A percentile compares a stretch with the other conserved stretches of the same genome.
Evolutionary conservation across 202 grass and related monocot genomes (phyloP).

Genomic region (Hordeum pubiflorum): DNA sequence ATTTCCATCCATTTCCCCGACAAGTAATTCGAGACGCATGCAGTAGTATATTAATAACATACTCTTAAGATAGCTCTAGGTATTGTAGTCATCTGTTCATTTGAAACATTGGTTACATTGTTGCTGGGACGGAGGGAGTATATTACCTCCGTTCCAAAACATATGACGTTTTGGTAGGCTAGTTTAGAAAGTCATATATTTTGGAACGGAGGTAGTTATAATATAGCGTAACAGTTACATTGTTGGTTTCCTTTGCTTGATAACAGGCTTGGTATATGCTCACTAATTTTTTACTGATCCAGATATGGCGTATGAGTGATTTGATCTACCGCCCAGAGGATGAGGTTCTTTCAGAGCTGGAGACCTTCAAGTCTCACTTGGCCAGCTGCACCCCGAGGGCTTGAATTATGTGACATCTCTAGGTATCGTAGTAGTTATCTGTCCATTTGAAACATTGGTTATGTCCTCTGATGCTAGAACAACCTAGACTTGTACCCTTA

Average conservation of each 20-base stretch:
- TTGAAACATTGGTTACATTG: too few relatives aligned
- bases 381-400: conserved; percentile 37
- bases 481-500: conserved; percentile 7
- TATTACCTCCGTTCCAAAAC: too few relatives aligned
- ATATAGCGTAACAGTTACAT: not conserved
- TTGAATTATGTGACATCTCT: conserved; percentile 32
- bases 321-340: conserved; percentile 79
- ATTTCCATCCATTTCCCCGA: too few relatives aligned
- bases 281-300: not conserved
- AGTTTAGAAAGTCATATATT: too few relatives aligned
- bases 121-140: too few relatives aligned
- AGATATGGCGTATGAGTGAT: conserved; percentile 98
- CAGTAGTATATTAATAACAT: too few relatives aligned
- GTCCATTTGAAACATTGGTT: conserved; percentile 24
- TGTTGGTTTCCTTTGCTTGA: not conserved
- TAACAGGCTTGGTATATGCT: not conserved
- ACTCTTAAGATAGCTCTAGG: too few relatives aligned
- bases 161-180: too few relatives aligned
- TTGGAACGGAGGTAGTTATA: not conserved
- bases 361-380: conserved; percentile 58
- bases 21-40: too few relatives aligned
- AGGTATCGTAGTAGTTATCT: conserved; percentile 24
- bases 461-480: conserved; percentile 1
- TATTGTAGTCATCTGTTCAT: too few relatives aligned
- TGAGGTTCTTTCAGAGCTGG: conserved; percentile 64